Conservation (phyloP, 78 protist genomes). For the Dictyostelium brefeldianum region DNA sequence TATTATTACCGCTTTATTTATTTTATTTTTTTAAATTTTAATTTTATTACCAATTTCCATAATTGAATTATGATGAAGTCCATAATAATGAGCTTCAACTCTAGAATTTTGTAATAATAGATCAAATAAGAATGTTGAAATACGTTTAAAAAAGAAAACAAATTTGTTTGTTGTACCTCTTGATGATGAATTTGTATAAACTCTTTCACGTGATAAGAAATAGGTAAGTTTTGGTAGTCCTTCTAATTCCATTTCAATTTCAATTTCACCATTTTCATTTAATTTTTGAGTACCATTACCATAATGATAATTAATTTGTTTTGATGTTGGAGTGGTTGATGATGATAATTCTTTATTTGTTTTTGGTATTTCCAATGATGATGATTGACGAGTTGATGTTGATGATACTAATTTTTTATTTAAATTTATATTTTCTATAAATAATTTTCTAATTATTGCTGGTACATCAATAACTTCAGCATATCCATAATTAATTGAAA, state of each 20-base stretch:
- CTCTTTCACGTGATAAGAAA: constrained; percentile 4
- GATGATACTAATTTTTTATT: not conserved
- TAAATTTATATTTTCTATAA: not conserved
- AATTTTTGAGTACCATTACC: not conserved
- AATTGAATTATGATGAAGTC: not conserved
- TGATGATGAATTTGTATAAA: not conserved
- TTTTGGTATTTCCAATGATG: not conserved
- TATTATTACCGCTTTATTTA: not conserved
- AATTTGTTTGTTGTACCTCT: no score
- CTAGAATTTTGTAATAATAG: not conserved
- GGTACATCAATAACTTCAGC: constrained; percentile 2
- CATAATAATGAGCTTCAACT: constrained; percentile 11
- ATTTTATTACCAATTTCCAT: constrained; percentile 25
- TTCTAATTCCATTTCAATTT: not conserved
- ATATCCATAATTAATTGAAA: not conserved
- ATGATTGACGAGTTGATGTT: not conserved
- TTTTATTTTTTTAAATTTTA: not conserved
- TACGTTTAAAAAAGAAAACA: not conserved
- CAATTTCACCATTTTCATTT: not conserved
- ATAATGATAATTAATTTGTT: no score
- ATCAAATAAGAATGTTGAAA: not conserved
- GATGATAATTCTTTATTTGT: not conserved
- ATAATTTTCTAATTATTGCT: not conserved
- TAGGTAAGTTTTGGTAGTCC: not conserved
- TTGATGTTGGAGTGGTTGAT: no score